Conservation (phyloP, 2,329 filamentous ascomycete genomes). For the Amesomyces nigricolor region DNA sequence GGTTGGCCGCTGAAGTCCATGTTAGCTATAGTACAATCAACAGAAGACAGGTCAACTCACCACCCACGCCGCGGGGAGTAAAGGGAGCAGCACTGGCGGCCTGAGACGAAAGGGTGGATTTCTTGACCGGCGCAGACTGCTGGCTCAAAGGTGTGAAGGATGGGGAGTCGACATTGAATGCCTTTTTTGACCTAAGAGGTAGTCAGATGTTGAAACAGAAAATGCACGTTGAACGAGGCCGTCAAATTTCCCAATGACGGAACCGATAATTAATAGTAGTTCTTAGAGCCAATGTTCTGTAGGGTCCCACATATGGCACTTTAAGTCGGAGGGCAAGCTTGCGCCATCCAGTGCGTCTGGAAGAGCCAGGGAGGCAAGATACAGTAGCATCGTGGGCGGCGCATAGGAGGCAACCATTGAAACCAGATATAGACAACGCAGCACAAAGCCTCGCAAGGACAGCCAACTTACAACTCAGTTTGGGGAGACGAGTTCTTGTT, state of each 20-base stretch:
- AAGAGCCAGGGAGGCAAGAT: background rate
- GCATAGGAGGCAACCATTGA: no score
- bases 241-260: background rate
- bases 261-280: no score
- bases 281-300: no score
- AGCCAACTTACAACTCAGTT: slow-evolving; percentile 44
- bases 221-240: background rate
- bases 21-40: slow-evolving; percentile 9
- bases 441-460: background rate
- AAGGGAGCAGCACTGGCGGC: slow-evolving; percentile 85
- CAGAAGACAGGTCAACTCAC: slow-evolving; percentile 28
- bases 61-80: slow-evolving; percentile 59
- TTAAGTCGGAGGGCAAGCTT: no score
- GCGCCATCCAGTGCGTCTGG: background rate
- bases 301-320: no score
- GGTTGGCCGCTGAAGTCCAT: slow-evolving; percentile 37
- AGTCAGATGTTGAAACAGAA: slow-evolving; percentile 25
- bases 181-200: slow-evolving; percentile 53
- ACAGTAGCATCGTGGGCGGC: no score
- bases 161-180: slow-evolving; percentile 91
- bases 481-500: slow-evolving; percentile 50
- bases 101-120: slow-evolving; percentile 78
- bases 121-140: slow-evolving; percentile 50
- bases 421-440: no score
- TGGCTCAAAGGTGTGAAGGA: slow-evolving; percentile 72